Evolutionary conservation across 345 rosid genomes (phyloP), one percentile per base, ranked within the genome.

Genomic region (Sisymbrium irio): DNA sequence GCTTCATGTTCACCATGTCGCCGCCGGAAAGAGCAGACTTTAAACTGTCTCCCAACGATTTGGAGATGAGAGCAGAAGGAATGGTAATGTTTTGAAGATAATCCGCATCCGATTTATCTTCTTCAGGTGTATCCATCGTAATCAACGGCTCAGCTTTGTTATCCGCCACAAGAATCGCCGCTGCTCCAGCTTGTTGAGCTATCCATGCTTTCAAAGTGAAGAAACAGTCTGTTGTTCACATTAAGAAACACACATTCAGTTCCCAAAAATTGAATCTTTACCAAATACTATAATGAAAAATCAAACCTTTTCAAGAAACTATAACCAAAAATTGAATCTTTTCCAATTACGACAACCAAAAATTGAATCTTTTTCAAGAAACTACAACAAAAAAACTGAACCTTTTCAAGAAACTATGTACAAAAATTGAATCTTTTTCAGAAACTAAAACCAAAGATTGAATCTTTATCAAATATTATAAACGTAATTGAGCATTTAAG

Each of bases 121-220:
- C 89, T 37, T 82, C 86, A 49, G 89, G 87, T 54, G 82, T 80
- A 49, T 86, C 87, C 87, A 86, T 86, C 41, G 87, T 83, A 42
- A 83, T 86, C 82, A 86, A 69, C 1, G 86, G 84, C 71, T 86
- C 89, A 18, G 8, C 70, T 71, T 54, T 80, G 32, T 73, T 81
- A 64, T 86, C 89, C 6, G 87, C 82, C 28, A 86, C 87, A 36
- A 86, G 89, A 55, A 86, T 64, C 12, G 89, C 89, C 15, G 89
- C 87, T 44, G 87, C 89, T 54, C 89, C 89, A 50, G 83, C 87
- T 70, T 82, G 82, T 75, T 86, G 89, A 14, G 82, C 89, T 20
- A 77, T 82, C 89, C 89, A 86, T 18, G 87, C 87, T 67, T 86
- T 86, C 78, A 86, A 72, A 28, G 89, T 78, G 78, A 86, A 86